Conservation (phyloP, 257 asterid genomes). For the Nemophila menziesii region DNA sequence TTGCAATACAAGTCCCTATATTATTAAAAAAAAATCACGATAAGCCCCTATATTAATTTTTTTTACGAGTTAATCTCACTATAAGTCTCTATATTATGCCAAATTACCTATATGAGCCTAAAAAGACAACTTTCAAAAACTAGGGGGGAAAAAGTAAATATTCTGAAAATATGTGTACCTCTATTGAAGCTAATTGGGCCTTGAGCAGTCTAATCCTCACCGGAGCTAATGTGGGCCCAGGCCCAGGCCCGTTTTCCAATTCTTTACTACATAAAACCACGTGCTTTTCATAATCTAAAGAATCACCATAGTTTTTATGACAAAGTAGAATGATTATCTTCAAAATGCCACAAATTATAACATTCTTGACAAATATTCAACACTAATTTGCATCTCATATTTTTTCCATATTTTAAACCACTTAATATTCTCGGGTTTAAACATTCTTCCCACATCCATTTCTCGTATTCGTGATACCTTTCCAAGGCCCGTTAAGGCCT, state of each 20-base stretch:
- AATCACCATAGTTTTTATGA: conserved; percentile 22
- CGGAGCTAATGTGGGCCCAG: conserved; percentile 36
- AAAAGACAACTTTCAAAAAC: no score
- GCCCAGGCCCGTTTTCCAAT: conserved; percentile 17
- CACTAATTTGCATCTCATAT: conserved; percentile 32
- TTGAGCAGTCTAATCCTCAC: conserved; percentile 48
- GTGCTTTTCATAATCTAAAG: no score
- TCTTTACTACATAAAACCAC: conserved; percentile 32
- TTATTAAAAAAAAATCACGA: no score
- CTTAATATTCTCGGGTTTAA: conserved; percentile 21
- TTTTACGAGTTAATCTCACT: no score
- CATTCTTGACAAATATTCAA: conserved; percentile 49
- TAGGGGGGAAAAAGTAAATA: no score
- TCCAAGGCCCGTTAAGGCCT: no score
- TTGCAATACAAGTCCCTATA: no score
- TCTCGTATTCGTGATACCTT: conserved; percentile 40
- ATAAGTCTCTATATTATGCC: no score
- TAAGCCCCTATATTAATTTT: no score
- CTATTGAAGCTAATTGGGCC: conserved; percentile 54
- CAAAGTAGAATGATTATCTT: conserved; percentile 48
- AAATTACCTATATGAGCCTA: no score
- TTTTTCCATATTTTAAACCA: conserved; percentile 36
- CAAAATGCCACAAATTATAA: conserved; percentile 29
- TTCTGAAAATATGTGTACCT: conserved; percentile 38
- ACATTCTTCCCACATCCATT: conserved; percentile 79